A percentile compares a stretch with the other conserved stretches of the same genome.
These are phyloP conservation scores for Cystofilobasidium ferigula DNA, from an alignment of 768 basidiomycete species.

Conservation along the genomic window DNA sequence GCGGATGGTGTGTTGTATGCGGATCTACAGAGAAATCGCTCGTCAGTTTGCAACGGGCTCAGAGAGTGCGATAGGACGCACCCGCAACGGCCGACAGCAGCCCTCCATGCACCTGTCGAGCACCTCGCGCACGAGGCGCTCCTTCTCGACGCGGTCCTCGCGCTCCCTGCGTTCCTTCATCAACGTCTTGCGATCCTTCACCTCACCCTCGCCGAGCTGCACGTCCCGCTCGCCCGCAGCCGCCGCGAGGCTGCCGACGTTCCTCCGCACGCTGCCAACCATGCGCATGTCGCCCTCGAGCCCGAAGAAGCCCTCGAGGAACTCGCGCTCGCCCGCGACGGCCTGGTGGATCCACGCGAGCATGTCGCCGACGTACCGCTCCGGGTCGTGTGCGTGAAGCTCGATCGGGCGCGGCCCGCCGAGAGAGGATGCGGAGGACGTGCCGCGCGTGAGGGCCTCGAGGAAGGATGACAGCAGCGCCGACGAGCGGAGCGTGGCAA, in stretches of 20 bases:
- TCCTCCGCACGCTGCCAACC: constrained; percentile 56
- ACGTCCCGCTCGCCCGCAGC: not conserved
- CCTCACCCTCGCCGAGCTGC: not conserved
- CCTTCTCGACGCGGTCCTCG: constrained; percentile 50
- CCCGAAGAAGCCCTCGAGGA: constrained; percentile 75
- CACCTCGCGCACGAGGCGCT: constrained; percentile 66
- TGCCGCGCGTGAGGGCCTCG: constrained; percentile 76
- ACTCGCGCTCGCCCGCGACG: constrained; percentile 88
- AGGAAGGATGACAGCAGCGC: constrained; percentile 73
- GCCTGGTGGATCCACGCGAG: constrained; percentile 96
- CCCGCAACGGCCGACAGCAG: constrained; percentile 79
- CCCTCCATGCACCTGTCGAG: constrained; percentile 74
- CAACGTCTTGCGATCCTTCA: not conserved
- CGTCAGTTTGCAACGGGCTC: not conserved
- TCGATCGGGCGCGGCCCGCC: constrained; percentile 87
- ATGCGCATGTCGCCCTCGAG: constrained; percentile 49
- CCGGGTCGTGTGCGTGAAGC: constrained; percentile 92
- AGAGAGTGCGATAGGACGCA: constrained; percentile 33
- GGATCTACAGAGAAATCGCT: constrained; percentile 45
- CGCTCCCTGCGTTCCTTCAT: constrained; percentile 24
- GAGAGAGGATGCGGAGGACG: constrained; percentile 44
- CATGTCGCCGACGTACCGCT: constrained; percentile 96
- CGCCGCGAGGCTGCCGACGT: not conserved
- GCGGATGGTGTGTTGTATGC: constrained; percentile 84
- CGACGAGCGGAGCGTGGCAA: constrained; percentile 71